Evolutionary conservation across 495 filamentous ascomycete species (phyloP).

Genomic region (Aspergillus olivimuriae): DNA sequence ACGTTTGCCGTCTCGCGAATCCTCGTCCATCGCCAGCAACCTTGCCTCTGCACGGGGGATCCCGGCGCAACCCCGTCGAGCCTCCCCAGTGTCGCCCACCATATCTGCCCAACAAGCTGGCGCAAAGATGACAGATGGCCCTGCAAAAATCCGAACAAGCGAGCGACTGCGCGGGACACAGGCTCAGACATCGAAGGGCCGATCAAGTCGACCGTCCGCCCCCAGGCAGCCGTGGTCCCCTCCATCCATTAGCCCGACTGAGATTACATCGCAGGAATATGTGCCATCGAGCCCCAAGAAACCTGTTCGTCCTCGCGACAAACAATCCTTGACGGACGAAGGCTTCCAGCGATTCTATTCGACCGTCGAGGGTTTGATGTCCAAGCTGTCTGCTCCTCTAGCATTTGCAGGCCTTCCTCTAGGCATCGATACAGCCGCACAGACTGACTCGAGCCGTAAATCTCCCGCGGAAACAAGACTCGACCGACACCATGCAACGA

Average conservation of each 20-base stretch:
- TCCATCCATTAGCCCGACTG: conserved; percentile 26
- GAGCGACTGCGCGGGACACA: conserved; percentile 29
- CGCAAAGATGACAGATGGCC: conserved; percentile 58
- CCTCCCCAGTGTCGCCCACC: conserved; percentile 57
- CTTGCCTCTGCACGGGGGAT: conserved; percentile 86
- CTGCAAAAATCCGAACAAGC: conserved; percentile 38
- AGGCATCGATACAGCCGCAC: conserved; percentile 43
- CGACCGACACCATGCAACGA: conserved; percentile 31
- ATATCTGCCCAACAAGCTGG: conserved; percentile 69
- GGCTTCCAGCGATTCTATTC: conserved; percentile 85
- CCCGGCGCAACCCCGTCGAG: conserved; percentile 57
- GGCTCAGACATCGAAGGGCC: conserved; percentile 17
- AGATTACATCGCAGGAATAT: conserved; percentile 31
- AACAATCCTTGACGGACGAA: conserved; percentile 51
- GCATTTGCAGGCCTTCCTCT: conserved; percentile 90
- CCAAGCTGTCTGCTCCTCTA: conserved; percentile 76
- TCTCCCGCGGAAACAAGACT: conserved; percentile 32
- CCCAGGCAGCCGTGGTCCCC: conserved; percentile 34
- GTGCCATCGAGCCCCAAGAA: conserved; percentile 20
- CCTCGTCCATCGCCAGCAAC: conserved; percentile 87
- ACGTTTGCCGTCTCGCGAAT: conserved; percentile 55
- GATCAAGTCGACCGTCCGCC: conserved; percentile 15
- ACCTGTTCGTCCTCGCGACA: conserved; percentile 7
- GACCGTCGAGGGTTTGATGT: conserved; percentile 77
- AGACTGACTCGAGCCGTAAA: conserved; percentile 34